phyloP scores from a whole-genome alignment of 352 stramenopile genomes.

The Pythium folliculosum region DNA sequence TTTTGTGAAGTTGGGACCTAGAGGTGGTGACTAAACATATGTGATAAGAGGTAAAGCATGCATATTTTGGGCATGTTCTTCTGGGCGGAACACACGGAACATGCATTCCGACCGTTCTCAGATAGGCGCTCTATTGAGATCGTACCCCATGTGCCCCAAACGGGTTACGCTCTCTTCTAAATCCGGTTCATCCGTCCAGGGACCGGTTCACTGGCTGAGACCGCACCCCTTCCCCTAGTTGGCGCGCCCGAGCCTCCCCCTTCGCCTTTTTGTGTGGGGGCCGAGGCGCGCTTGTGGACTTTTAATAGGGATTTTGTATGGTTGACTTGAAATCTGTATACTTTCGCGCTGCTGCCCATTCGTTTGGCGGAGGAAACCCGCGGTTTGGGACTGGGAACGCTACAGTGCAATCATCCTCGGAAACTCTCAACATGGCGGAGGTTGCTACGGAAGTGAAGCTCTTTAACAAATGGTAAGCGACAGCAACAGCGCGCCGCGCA shows the following conservation, averaged over 20 bases:
- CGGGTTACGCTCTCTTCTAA: conserved; percentile 1
- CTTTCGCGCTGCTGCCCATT: conserved; percentile 76
- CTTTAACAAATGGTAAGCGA: conserved; percentile 93
- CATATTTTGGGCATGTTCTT: conserved; percentile 19
- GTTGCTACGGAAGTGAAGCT: conserved; percentile 94
- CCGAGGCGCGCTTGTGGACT: background rate
- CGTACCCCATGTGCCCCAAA: background rate
- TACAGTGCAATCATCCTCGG: conserved; percentile 74
- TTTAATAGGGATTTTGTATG: conserved; percentile 52
- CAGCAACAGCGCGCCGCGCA: conserved; percentile 5
- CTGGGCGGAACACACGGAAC: background rate
- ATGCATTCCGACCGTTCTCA: conserved; percentile 13
- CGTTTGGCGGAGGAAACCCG: conserved; percentile 53
- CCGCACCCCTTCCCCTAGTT: conserved; percentile 28
- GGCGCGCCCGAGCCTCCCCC: background rate
- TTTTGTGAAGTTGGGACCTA: background rate
- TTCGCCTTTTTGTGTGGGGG: conserved; percentile 13
- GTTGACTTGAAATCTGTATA: conserved; percentile 62
- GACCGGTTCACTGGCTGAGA: conserved; percentile 31
- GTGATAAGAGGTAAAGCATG: background rate
- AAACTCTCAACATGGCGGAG: conserved; percentile 92
- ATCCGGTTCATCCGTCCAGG: conserved; percentile 5
- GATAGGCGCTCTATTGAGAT: conserved; percentile 21
- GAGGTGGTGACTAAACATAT: conserved; percentile 3
- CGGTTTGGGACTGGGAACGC: conserved; percentile 18